Evolutionary conservation across 2,329 filamentous ascomycete species (phyloP).

Genomic region (Thielaviopsis punctulata): DNA sequence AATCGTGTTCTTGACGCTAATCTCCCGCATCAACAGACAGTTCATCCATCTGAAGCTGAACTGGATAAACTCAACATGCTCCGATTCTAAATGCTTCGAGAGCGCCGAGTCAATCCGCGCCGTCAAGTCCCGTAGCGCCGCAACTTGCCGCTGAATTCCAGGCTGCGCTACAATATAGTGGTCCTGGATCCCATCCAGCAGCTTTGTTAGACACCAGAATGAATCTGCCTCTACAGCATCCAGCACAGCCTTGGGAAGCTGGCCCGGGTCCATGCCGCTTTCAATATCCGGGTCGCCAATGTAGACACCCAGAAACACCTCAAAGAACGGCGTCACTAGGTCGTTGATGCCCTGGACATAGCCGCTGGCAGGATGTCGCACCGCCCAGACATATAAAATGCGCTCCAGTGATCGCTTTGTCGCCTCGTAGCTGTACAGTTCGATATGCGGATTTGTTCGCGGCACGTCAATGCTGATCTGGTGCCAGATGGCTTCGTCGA

Average conservation of each 20-base stretch:
- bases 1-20: constrained; percentile 90
- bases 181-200: constrained; percentile 96
- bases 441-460: constrained; percentile 86
- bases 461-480: constrained; percentile 98
- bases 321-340: constrained; percentile 92
- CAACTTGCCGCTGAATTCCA: constrained; percentile 86
- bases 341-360: constrained; percentile 99
- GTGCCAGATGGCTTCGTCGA: constrained; percentile 98
- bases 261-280: constrained; percentile 89
- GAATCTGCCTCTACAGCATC: constrained; percentile 96
- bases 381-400: constrained; percentile 94
- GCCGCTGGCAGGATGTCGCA: constrained; percentile 88
- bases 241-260: constrained; percentile 74
- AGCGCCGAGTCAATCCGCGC: constrained; percentile 71
- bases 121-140: constrained; percentile 74
- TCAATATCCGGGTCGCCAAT: constrained; percentile 89
- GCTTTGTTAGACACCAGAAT: constrained; percentile 95
- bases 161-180: constrained; percentile 98
- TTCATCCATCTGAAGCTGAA: constrained; percentile 99
- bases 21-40: constrained; percentile 91
- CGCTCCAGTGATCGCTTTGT: constrained; percentile 88
- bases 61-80: constrained; percentile 95
- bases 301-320: constrained; percentile 88
- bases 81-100: constrained; percentile 74
- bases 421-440: constrained; percentile 87